Evolutionary conservation across 2,329 filamentous ascomycete species (phyloP).

Genomic region (Hypoxylon sp.): DNA sequence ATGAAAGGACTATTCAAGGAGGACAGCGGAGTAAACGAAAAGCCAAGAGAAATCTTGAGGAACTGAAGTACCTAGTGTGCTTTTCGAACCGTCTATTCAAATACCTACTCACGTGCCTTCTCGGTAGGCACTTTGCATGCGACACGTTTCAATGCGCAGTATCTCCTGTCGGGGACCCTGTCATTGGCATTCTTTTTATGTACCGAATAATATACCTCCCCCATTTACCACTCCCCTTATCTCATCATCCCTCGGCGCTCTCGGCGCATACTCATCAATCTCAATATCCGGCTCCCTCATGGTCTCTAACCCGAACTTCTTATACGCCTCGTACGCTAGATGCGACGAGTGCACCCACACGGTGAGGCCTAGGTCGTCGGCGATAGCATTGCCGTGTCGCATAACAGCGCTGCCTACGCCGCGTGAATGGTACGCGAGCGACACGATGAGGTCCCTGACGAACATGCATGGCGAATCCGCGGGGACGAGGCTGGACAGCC

Average conservation of each 20-base stretch:
- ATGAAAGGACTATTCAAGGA: no score
- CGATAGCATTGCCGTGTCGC: constrained; percentile 32
- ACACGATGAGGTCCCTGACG: constrained; percentile 30
- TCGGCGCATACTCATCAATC: constrained; percentile 38
- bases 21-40: no score
- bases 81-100: no score
- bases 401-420: constrained; percentile 33
- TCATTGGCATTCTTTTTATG: constrained; percentile 35
- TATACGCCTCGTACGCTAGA: constrained; percentile 36
- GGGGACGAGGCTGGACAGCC: constrained; percentile 31
- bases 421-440: constrained; percentile 26
- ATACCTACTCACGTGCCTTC: no score
- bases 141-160: no score
- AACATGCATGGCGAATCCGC: constrained; percentile 30
- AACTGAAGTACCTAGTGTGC: no score
- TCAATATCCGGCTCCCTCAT: constrained; percentile 34
- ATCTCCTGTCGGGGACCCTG: no score
- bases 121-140: neutral
- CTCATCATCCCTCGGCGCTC: constrained; percentile 29
- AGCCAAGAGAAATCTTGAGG: no score
- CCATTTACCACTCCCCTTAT: constrained; percentile 26
- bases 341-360: constrained; percentile 41
- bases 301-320: constrained; percentile 31
- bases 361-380: constrained; percentile 25
- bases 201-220: constrained; percentile 39